Evolutionary conservation across 1,139 yeast genomes (phyloP), one percentile per base, ranked within the genome.

Genomic region (Yamadazyma trypodendri): DNA sequence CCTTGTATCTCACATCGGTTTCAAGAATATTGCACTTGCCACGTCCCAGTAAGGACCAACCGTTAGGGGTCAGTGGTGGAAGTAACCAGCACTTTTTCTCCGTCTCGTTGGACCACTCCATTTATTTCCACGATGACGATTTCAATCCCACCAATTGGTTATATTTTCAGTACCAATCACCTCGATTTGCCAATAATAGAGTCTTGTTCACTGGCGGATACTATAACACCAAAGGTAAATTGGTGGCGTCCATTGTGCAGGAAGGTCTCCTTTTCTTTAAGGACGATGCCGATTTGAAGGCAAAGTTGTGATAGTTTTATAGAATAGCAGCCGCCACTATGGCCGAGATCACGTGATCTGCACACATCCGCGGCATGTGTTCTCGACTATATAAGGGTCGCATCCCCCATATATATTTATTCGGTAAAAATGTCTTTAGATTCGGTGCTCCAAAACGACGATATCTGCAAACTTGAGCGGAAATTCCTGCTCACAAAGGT

Each of bases 111-210:
- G 76, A 70, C 51, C 76, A 70, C 42, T 49, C 68, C 6, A 55
- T 70, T 7, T 67, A 58, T 42, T 65, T 65, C 49, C 76, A 70
- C 44, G 75, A 69, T 40, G 71, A 61, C 34, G 61, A 59, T 32
- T 68, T 68, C 38, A 70, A 69, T 42, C 74, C 72, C 2, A 61
- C 62, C 6, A 51, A 61, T 21, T 70, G 75, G 73, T 51, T 60
- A 33, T 64, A 60, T 36, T 61, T 65, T 42, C 58, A 57, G 28
- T 63, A 61, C 47, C 52, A 49, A 34, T 60, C 68, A 7, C 67
- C 68, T 11, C 55, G 71, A 31, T 57, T 66, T 37, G 48, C 63
- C 40, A 70, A 69, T 44, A 66, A 68, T 51, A 54, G 76, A 36
- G 73, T 60, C 7, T 51, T 68, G 43, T 55, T 67, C 31, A 56